These are phyloP conservation scores for Symbiodinium pilosum DNA, from an alignment of 73 alveolate species.

Conservation along the genomic window DNA sequence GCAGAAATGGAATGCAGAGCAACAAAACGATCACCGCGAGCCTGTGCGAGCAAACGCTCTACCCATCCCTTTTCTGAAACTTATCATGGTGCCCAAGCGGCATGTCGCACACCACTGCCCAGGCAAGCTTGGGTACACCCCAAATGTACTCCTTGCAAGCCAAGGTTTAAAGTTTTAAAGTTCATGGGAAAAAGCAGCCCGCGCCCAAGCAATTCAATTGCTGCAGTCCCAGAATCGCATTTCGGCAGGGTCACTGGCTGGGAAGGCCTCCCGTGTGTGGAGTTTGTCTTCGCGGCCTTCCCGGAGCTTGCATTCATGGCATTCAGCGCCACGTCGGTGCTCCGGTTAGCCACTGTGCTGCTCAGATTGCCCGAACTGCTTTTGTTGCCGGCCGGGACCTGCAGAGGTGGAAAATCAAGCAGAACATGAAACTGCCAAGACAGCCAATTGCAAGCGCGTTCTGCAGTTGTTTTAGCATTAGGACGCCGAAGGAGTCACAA, in stretches of 20 bases:
- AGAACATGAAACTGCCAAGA: no score
- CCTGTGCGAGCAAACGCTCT: background rate
- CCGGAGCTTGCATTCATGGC: background rate
- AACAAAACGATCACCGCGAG: slow-evolving; percentile 37
- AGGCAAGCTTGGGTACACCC: slow-evolving; percentile 70
- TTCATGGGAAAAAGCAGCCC: no score
- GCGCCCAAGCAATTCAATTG: no score
- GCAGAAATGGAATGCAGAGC: slow-evolving; percentile 82
- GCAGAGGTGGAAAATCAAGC: background rate
- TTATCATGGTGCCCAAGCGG: background rate
- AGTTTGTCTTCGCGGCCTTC: background rate
- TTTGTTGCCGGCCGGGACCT: background rate
- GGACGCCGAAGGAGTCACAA: no score
- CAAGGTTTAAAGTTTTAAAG: no score
- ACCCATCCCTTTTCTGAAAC: background rate
- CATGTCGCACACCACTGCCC: slow-evolving; percentile 72
- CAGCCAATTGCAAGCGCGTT: no score
- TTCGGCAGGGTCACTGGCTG: background rate
- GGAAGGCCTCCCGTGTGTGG: background rate
- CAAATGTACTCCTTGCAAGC: background rate
- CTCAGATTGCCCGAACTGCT: background rate
- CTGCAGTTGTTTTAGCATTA: no score
- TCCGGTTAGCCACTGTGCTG: background rate
- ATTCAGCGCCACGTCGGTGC: background rate
- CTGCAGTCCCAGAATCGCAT: background rate